Percentiles rank a stretch among this genome's conserved stretches.
Conservation (phyloP, 139 green algal species). For the Volvox africanus region DNA sequence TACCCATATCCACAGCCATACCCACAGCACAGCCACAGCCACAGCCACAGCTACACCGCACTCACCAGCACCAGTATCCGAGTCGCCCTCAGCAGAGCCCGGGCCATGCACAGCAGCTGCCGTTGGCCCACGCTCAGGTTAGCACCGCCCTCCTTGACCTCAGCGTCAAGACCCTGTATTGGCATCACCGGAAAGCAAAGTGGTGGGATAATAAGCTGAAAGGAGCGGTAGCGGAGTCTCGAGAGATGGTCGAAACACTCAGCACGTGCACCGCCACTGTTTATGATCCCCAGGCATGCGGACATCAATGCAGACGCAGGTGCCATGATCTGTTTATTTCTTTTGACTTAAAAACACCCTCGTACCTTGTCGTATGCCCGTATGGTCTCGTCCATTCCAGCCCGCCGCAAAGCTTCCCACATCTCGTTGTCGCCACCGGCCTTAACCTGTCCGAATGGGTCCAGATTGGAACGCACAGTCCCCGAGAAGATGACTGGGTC, state of each 20-base stretch:
- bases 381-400: slow-evolving; percentile 64
- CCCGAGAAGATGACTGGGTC: slow-evolving; percentile 87
- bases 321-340: not conserved
- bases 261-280: too few relatives aligned
- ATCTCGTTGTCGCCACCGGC: slow-evolving; percentile 72
- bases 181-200: not conserved
- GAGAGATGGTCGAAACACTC: not conserved
- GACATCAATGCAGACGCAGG: too few relatives aligned
- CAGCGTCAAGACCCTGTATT: slow-evolving; percentile 76
- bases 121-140: slow-evolving; percentile 87
- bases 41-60: too few relatives aligned
- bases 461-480: slow-evolving; percentile 92
- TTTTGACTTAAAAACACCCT: not conserved
- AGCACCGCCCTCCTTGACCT: slow-evolving; percentile 80
- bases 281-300: too few relatives aligned
- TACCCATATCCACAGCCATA: too few relatives aligned
- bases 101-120: slow-evolving; percentile 90
- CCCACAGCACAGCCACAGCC: too few relatives aligned
- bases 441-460: slow-evolving; percentile 83
- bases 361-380: slow-evolving; percentile 23
- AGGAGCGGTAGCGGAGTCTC: not conserved
- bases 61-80: slow-evolving; percentile 55
- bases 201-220: not conserved
- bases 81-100: slow-evolving; percentile 77
- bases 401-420: slow-evolving; percentile 71